Conservation (phyloP, 2,329 filamentous ascomycete genomes). For the Leptographium radiaticola region DNA sequence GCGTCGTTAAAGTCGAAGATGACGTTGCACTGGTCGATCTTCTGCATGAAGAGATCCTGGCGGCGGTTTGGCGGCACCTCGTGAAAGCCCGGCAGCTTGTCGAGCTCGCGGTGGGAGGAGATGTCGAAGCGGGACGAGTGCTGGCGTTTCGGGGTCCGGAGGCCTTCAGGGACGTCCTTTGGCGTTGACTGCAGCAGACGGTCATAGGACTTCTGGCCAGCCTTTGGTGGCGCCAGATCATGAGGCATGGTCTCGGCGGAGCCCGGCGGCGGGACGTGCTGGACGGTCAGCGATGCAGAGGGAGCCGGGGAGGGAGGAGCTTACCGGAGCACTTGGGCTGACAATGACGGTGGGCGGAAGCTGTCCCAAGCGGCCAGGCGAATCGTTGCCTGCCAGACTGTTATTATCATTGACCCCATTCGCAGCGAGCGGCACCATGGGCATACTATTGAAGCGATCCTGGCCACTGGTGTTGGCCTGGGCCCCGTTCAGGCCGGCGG, state of each 20-base stretch:
- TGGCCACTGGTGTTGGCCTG: slow-evolving; percentile 19
- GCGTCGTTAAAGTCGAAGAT: slow-evolving; percentile 99
- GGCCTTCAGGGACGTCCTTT: slow-evolving; percentile 90
- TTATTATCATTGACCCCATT: slow-evolving; percentile 18
- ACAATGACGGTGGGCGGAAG: slow-evolving; percentile 84
- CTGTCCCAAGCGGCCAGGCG: slow-evolving; percentile 48
- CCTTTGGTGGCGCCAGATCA: slow-evolving; percentile 87
- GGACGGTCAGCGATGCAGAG: slow-evolving; percentile 7
- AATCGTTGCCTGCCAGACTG: slow-evolving; percentile 31
- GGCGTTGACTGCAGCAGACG: slow-evolving; percentile 88
- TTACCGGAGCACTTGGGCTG: slow-evolving; percentile 83
- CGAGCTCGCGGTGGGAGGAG: slow-evolving; percentile 87
- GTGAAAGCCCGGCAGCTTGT: slow-evolving; percentile 95
- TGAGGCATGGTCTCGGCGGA: slow-evolving; percentile 96
- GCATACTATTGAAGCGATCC: slow-evolving; percentile 24
- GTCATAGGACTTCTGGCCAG: slow-evolving; percentile 83
- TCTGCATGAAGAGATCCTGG: slow-evolving; percentile 98
- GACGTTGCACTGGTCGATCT: slow-evolving; percentile 99
- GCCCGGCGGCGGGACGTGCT: slow-evolving; percentile 88
- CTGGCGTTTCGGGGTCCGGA: slow-evolving; percentile 89
- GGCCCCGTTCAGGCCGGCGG: slow-evolving; percentile 17
- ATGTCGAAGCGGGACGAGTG: slow-evolving; percentile 90
- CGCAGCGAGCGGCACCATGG: slow-evolving; percentile 25
- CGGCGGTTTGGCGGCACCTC: slow-evolving; percentile 90
- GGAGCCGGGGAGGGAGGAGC: slow-evolving; percentile 18